These are phyloP conservation scores for Comarum palustre DNA, from an alignment of 306 rosid species.

Conservation along the genomic window DNA sequence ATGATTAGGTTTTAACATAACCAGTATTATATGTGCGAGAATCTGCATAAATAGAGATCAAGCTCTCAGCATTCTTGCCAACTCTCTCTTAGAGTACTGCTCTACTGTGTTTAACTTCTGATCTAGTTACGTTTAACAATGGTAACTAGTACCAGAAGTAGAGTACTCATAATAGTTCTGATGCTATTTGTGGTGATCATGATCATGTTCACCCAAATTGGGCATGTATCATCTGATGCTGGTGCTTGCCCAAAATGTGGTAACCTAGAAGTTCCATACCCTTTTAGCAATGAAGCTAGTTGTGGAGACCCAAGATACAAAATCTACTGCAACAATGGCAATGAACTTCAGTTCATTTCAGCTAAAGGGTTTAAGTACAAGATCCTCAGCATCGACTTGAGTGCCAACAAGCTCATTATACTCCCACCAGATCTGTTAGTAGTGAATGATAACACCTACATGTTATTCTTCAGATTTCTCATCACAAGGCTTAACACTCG, in stretches of 20 bases:
- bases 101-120: background rate
- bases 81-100: background rate
- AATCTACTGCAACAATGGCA: conserved; percentile 45
- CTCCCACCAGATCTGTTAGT: conserved; percentile 38
- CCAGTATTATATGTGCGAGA: background rate
- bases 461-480: conserved; percentile 67
- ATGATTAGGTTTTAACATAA: no score
- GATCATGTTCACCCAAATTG: conserved; percentile 6
- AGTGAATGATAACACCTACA: conserved; percentile 22
- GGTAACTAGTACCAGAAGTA: conserved; percentile 7
- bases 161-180: conserved; percentile 25
- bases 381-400: conserved; percentile 54
- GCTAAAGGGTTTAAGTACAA: conserved; percentile 51
- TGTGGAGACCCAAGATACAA: conserved; percentile 69
- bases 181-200: conserved; percentile 30
- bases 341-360: conserved; percentile 61
- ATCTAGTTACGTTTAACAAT: background rate
- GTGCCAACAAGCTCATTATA: conserved; percentile 45
- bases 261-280: conserved; percentile 57
- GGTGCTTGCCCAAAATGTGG: conserved; percentile 64
- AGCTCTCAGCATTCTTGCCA: conserved; percentile 21
- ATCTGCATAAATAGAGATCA: conserved; percentile 29
- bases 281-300: conserved; percentile 57
- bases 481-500: conserved; percentile 49
- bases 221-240: conserved; percentile 26